These are phyloP conservation scores for Fusarium sp. DNA, from an alignment of 2,329 filamentous ascomycete species.

Conservation along the genomic window DNA sequence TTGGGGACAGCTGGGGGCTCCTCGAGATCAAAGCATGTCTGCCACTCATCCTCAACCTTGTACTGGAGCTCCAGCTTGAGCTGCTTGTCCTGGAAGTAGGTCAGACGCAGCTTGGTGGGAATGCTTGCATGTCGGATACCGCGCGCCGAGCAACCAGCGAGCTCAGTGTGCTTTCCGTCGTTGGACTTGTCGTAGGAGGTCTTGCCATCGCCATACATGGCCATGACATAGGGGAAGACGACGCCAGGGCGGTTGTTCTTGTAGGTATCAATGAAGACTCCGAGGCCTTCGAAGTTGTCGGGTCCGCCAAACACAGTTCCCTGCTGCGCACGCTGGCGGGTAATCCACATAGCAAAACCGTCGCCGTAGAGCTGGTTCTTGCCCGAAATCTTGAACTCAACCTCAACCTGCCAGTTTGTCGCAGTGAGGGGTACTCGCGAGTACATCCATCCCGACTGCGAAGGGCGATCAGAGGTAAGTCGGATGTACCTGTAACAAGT, in stretches of 20 bases:
- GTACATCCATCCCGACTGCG: slow-evolving; percentile 93
- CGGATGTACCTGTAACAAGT: slow-evolving; percentile 80
- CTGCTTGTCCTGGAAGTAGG: slow-evolving; percentile 96
- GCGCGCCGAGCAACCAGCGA: slow-evolving; percentile 94
- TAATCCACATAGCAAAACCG: slow-evolving; percentile 98
- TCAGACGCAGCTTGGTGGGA: slow-evolving; percentile 87
- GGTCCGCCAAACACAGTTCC: slow-evolving; percentile 89
- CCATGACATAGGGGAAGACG: slow-evolving; percentile 98
- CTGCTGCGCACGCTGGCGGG: slow-evolving; percentile 84
- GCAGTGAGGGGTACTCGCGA: slow-evolving; percentile 94
- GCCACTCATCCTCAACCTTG: slow-evolving; percentile 90
- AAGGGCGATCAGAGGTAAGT: slow-evolving; percentile 89
- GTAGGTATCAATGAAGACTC: slow-evolving; percentile 97
- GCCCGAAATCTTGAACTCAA: slow-evolving; percentile 95
- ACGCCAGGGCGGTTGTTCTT: slow-evolving; percentile 98
- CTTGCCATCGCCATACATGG: slow-evolving; percentile 94
- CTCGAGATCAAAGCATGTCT: slow-evolving; percentile 83
- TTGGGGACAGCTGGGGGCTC: slow-evolving; percentile 81
- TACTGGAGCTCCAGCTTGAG: slow-evolving; percentile 94
- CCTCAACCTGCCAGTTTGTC: slow-evolving; percentile 98
- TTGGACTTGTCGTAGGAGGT: slow-evolving; percentile 92
- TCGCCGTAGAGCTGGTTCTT: slow-evolving; percentile 92
- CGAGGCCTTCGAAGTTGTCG: slow-evolving; percentile 93
- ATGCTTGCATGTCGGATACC: slow-evolving; percentile 84
- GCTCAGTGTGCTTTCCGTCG: slow-evolving; percentile 92